Evolutionary conservation across 371 early-diverging fungal genomes (phyloP).

Genomic region (Saksenaea oblongispora): DNA sequence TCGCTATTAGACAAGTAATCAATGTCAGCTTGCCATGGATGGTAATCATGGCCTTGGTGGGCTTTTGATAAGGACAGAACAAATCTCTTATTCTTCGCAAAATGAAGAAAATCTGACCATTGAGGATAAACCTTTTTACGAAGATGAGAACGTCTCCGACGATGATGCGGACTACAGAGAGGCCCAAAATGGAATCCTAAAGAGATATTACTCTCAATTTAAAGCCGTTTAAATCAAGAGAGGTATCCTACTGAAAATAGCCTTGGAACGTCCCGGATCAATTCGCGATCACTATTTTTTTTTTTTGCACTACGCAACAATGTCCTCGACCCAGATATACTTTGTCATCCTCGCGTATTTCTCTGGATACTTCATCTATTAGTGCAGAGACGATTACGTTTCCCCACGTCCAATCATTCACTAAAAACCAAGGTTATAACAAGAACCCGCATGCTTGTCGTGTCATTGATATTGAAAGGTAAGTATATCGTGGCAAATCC

Average conservation of each 20-base stretch:
- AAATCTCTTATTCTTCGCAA: too few species aligned
- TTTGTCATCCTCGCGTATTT: slow-evolving; percentile 7
- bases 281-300: slow-evolving; percentile 6
- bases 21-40: too few species aligned
- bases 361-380: slow-evolving; percentile 10
- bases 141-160: not conserved
- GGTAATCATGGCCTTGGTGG: too few species aligned
- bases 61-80: too few species aligned
- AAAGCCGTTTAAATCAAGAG: not conserved
- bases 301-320: slow-evolving; percentile 4
- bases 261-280: slow-evolving; percentile 1
- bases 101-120: not conserved
- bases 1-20: too few species aligned
- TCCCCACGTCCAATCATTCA: not conserved
- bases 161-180: not conserved
- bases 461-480: slow-evolving; percentile 12
- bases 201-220: not conserved
- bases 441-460: not conserved
- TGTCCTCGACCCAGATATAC: not conserved
- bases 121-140: not conserved
- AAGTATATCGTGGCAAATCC: not conserved
- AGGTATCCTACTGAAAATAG: not conserved
- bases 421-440: slow-evolving; percentile 3
- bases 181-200: not conserved
- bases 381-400: not conserved